Evolutionary conservation across 768 basidiomycete genomes (phyloP).

Genomic region (Russula virescens): DNA sequence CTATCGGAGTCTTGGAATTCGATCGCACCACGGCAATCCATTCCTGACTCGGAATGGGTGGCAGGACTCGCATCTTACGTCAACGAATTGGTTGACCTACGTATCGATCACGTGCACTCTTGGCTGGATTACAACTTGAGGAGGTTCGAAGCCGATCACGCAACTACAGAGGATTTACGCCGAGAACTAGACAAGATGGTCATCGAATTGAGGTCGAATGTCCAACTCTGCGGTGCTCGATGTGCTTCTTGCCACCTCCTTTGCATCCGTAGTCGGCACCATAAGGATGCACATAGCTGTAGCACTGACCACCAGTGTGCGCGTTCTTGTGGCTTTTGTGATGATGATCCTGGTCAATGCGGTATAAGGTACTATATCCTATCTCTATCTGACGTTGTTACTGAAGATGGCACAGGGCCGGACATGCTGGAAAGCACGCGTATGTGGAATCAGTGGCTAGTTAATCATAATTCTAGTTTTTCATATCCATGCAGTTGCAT

Average conservation of each 20-base stretch:
- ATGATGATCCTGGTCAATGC: constrained; percentile 35
- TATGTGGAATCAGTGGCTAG: constrained; percentile 26
- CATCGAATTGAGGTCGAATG: constrained; percentile 42
- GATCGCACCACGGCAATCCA: constrained; percentile 31
- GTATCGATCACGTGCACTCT: constrained; percentile 42
- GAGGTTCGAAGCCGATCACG: constrained; percentile 40
- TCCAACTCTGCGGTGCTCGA: constrained; percentile 45
- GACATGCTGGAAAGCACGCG: constrained; percentile 53
- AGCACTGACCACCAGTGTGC: constrained; percentile 44
- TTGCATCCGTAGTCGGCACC: constrained; percentile 45
- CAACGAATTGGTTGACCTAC: constrained; percentile 35
- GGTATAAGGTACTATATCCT: constrained; percentile 40
- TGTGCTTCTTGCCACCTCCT: constrained; percentile 45
- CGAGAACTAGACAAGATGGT: constrained; percentile 39
- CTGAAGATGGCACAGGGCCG: constrained; percentile 37
- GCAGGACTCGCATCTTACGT: constrained; percentile 36
- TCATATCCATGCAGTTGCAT: constrained; percentile 39
- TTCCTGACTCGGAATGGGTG: constrained; percentile 41
- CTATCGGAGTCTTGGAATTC: constrained; percentile 30
- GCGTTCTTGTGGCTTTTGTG: constrained; percentile 40
- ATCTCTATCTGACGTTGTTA: background rate
- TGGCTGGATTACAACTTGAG: constrained; percentile 50
- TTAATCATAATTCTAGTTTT: background rate
- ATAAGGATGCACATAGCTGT: constrained; percentile 46
- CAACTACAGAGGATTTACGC: constrained; percentile 42